These are phyloP conservation scores for Cytospora piceae DNA, from an alignment of 2,329 filamentous ascomycete species.

Conservation along the genomic window DNA sequence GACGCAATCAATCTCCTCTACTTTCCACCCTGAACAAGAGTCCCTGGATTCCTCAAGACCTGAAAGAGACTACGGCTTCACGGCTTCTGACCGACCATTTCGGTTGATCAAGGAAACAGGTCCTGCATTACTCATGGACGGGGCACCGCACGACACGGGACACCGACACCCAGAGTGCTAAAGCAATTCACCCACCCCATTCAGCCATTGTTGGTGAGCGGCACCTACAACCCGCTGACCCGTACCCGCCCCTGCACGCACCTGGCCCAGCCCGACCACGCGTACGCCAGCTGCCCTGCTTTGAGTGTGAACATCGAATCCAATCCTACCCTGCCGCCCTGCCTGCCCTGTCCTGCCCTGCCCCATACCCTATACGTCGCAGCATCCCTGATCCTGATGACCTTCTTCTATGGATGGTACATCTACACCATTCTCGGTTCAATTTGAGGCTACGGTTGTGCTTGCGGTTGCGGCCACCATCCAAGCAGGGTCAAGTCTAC, in stretches of 20 bases:
- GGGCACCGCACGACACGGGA: constrained; percentile 20
- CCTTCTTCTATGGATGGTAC: constrained; percentile 27
- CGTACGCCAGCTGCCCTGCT: constrained; percentile 30
- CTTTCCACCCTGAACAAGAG: not conserved
- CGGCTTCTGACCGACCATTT: constrained; percentile 14
- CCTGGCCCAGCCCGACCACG: constrained; percentile 7
- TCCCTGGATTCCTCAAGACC: constrained; percentile 9
- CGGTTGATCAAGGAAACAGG: constrained; percentile 21
- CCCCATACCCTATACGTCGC: constrained; percentile 9
- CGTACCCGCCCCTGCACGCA: constrained; percentile 23
- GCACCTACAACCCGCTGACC: constrained; percentile 8
- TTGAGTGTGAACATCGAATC: constrained; percentile 20
- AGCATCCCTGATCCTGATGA: constrained; percentile 29
- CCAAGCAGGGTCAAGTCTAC: constrained; percentile 23
- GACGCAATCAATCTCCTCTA: constrained; percentile 1
- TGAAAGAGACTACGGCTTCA: not conserved
- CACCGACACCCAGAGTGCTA: constrained; percentile 8
- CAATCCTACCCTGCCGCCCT: constrained; percentile 15
- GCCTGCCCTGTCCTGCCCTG: constrained; percentile 16
- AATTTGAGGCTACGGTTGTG: constrained; percentile 28
- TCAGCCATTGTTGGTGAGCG: not conserved
- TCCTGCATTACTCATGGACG: constrained; percentile 22
- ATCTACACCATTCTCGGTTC: constrained; percentile 25
- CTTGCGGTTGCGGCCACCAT: constrained; percentile 22
- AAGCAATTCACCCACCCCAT: not conserved